A percentile compares a stretch with the other conserved stretches of the same genome.
These are phyloP conservation scores for Candida quercuum DNA, from an alignment of 805 yeast species.

Conservation along the genomic window DNA sequence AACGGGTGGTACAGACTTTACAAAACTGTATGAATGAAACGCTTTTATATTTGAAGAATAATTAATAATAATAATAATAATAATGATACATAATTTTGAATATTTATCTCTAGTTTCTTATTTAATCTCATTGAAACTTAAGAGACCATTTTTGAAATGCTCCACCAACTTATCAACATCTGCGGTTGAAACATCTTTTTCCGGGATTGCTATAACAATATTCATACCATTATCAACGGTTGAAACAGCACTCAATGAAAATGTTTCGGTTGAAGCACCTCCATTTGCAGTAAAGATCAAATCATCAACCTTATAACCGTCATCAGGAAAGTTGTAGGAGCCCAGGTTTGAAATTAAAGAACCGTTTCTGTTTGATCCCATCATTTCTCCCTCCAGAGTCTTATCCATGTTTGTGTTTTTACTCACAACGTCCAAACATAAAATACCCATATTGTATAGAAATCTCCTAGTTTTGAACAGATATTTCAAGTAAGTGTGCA, in stretches of 20 bases:
- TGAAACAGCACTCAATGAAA: slow-evolving; percentile 7
- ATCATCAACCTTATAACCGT: slow-evolving; percentile 7
- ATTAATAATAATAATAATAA: too few relatives aligned
- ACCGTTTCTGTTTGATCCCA: slow-evolving; percentile 10
- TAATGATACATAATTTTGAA: too few relatives aligned
- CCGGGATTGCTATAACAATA: slow-evolving; percentile 10
- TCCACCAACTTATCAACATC: slow-evolving; percentile 8
- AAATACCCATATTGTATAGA: slow-evolving; percentile 15
- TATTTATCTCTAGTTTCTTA: background rate
- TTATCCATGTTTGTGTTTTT: slow-evolving; percentile 12
- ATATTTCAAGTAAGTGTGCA: slow-evolving; percentile 8
- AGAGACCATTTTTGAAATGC: slow-evolving; percentile 8
- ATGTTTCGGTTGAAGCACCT: slow-evolving; percentile 10
- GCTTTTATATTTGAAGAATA: too few relatives aligned
- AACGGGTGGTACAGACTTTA: slow-evolving; percentile 57
- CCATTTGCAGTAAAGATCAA: slow-evolving; percentile 10
- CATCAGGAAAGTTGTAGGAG: slow-evolving; percentile 1
- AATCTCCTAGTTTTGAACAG: slow-evolving; percentile 2
- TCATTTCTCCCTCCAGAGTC: slow-evolving; percentile 3
- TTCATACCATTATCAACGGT: slow-evolving; percentile 13
- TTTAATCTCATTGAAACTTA: background rate
- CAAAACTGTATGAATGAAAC: slow-evolving; percentile 30
- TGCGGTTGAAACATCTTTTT: slow-evolving; percentile 3
- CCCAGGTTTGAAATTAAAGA: slow-evolving; percentile 19
- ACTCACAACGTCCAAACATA: slow-evolving; percentile 7